Evolutionary conservation across 2,329 filamentous ascomycete species (phyloP), one percentile per base, ranked within the genome.

Genomic region (Rhexocercosporidium sp.): DNA sequence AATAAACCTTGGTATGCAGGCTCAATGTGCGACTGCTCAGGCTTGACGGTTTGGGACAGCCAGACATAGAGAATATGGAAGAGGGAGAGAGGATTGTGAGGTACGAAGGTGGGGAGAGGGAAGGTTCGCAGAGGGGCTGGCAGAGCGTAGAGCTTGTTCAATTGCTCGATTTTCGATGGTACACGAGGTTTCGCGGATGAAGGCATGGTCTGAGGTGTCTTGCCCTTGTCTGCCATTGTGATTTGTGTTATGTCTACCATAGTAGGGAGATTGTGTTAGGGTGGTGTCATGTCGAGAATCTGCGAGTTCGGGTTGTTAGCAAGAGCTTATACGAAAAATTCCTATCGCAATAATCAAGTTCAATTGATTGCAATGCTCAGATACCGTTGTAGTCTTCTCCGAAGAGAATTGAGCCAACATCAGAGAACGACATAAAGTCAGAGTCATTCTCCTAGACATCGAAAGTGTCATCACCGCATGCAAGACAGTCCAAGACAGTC

Each of bases 361-460:
- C 25, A 68, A 61, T 65, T 74, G 61, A 78, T 78, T 77, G 70
- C 68, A 76, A 79, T 83, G 85, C 86, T 96, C 92, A 96, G 92
- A 96, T 96, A 96, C 92, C 92, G 92, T 96, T 95, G 92, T 96
- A 96, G 92, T 96, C 92, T 92, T 79, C 76, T 78, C 76, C 66
- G 68, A 69, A 77, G 80, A 91, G 90, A 88, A 85, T 85, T 83
- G 83, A 85, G 82, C 86, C 81, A 81, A 84, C 88, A 90, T 81
- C 72, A 85, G 87, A 86, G 82, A 83, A 85, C 84, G 82, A 82
- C 79, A 82, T 82, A 79, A 78, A 78, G 77, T 78, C 75, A 78
- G 74, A 78, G 77, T 75, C 75, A 73, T 75, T 57, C 73, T 72
- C 86, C 85, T 89, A 83, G 82, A 86, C 83, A 83, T 84, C 79